phyloP scores from a whole-genome alignment of 306 rosid genomes.

The Fragaria nilgerrensis region DNA sequence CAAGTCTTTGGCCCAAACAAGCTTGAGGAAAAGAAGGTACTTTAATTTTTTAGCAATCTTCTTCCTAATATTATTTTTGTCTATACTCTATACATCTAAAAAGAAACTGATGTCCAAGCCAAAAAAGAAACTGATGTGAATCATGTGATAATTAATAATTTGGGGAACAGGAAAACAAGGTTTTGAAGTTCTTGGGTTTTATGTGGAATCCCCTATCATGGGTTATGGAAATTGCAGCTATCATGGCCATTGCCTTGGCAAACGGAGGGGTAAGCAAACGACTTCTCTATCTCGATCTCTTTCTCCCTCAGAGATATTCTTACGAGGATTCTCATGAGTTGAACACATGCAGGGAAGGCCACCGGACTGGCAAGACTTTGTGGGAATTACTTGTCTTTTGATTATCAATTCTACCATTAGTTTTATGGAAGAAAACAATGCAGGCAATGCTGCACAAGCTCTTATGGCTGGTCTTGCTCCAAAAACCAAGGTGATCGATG shows the following conservation, averaged over 20 bases:
- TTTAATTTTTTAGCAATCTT: not conserved
- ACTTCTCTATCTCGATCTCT: not conserved
- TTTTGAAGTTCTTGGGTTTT: constrained; percentile 79
- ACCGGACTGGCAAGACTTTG: constrained; percentile 91
- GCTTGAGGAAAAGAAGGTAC: constrained; percentile 75
- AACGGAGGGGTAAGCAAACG: constrained; percentile 69
- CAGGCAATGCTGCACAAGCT: constrained; percentile 93
- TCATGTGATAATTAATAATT: not conserved
- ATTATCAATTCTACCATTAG: constrained; percentile 84
- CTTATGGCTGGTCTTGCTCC: constrained; percentile 99
- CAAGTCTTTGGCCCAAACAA: constrained; percentile 79
- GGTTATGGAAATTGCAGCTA: constrained; percentile 92
- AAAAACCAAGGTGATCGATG: constrained; percentile 59
- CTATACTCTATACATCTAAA: not conserved
- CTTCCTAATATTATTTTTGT: not conserved
- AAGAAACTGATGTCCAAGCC: not conserved
- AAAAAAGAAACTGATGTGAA: not conserved
- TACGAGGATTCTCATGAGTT: constrained; percentile 13
- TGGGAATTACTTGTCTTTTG: constrained; percentile 60
- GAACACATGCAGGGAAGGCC: constrained; percentile 55
- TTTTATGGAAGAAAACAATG: constrained; percentile 88
- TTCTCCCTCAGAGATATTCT: not conserved
- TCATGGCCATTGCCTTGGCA: constrained; percentile 91
- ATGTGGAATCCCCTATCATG: constrained; percentile 98
- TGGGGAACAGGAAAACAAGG: constrained; percentile 61